These are phyloP conservation scores for Dimargaris cristalligena DNA, from an alignment of 192 early-diverging fungal species.

Conservation along the genomic window DNA sequence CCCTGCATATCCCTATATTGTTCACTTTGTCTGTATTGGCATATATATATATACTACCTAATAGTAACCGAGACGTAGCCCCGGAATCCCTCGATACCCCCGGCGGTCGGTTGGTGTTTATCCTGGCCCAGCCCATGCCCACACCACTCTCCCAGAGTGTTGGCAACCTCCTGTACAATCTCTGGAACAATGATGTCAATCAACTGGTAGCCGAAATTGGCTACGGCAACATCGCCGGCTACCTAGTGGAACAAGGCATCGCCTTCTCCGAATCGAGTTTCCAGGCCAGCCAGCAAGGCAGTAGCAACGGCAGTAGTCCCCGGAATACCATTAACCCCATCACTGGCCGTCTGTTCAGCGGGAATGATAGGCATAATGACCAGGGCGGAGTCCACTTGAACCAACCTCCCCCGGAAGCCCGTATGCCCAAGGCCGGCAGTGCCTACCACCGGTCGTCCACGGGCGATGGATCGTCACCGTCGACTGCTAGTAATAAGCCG, in stretches of 20 bases:
- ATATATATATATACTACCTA: too few relatives aligned
- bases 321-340: slow-evolving; percentile 57
- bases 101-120: slow-evolving; percentile 9
- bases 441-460: not conserved
- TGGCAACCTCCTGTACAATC: slow-evolving; percentile 22
- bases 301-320: slow-evolving; percentile 6
- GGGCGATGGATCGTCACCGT: not conserved
- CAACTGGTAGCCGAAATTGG: slow-evolving; percentile 44
- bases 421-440: not conserved
- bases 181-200: slow-evolving; percentile 22
- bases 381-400: too few relatives aligned
- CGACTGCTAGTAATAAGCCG: slow-evolving; percentile 4
- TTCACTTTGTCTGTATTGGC: too few relatives aligned
- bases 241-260: slow-evolving; percentile 58
- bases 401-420: not conserved
- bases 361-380: too few relatives aligned
- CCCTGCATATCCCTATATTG: too few relatives aligned
- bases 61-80: not conserved
- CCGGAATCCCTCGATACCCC: slow-evolving; percentile 2
- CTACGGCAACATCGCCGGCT: slow-evolving; percentile 90
- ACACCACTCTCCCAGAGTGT: slow-evolving; percentile 9
- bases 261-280: slow-evolving; percentile 13
- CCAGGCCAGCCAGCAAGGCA: slow-evolving; percentile 1
- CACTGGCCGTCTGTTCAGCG: slow-evolving; percentile 61
- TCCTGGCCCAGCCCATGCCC: slow-evolving; percentile 10